Base-by-base conservation (phyloP, 1,139 yeast species). In the Lodderomyces parapsilosis region DNA sequence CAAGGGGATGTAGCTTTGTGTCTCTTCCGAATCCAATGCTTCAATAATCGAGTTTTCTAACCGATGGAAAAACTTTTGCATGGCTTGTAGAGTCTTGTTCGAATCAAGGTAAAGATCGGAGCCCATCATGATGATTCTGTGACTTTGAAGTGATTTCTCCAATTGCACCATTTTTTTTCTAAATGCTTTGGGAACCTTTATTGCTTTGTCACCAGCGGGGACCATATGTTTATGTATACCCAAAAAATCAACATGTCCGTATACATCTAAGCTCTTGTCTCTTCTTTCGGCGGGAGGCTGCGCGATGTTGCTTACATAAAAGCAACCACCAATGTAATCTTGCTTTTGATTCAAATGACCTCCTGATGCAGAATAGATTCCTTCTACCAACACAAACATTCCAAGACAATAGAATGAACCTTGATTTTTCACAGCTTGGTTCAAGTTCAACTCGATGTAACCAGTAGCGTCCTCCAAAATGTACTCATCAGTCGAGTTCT, bases 251-350 rank as follows among this genome's bases (percentile, higher is more conserved):
- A 88, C 58, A 53, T 85, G 77, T 1, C 96, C 97, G 49, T 81
- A 83, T 1, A 83, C 82, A 33, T 83, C 91, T 43, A 83, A 59
- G 0, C 94, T 74, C 1, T 57, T 60, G 13, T 76, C 83, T 47
- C 98, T 70, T 51, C 78, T 71, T 59, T 93, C 99, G 2, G 90
- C 85, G 0, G 95, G 91, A 1, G 99, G 99, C 47, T 89, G 96
- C 1, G 87, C 87, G 42, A 91, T 72, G 11, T 86, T 78, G 30
- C 86, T 76, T 1, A 86, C 96, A 49, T 85, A 81, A 56, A 93
- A 90, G 40, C 71, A 65, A 2, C 78, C 78, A 22, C 75, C 73
- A 23, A 68, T 60, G 31, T 66, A 64, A 41, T 62, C 58, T 32
- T 50, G 49, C 15, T 61, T 60, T 42, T 59, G 61, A 32, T 57